Evolutionary conservation across 108 stramenopile genomes (phyloP), one percentile per base, ranked within the genome.

Genomic region (Fragilaria radians): DNA sequence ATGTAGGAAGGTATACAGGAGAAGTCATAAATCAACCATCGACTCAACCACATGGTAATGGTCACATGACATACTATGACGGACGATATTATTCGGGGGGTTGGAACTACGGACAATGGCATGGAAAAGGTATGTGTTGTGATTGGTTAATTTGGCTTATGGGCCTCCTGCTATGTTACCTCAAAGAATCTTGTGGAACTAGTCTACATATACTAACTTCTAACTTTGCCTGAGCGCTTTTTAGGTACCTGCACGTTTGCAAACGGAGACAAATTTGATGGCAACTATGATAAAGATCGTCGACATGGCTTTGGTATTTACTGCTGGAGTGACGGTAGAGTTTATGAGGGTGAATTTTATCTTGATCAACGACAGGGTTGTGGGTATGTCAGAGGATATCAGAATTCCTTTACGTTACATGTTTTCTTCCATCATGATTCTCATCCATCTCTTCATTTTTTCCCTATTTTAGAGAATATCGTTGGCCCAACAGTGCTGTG

Each of bases 51-150:
- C 79, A 82, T 67, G 81, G 79, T 21, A 46, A 45, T 49, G 85
- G 85, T 1, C 65, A 53, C 17, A 86, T 86, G 85, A 67, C 67
- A 46, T 86, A 82, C 54, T 76, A 82, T 26, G 70, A 71, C 63
- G 79, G 76, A 51, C 70, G 81, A 9, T 63, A 70, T 45, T 81
- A 79, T 28, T 63, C 71, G 26, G 85, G 85, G 11, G 78, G 77
- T 30, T 86, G 85, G 85, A 64, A 61, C 31, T 52, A 65, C 22
- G 85, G 85, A 47, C 57, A 73, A 70, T 73, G 77, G 81, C 61
- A 75, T 68, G 80, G 62, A 57, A 17, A 67, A 62, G 68, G 74
- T 33, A 67, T 32, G 5, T 24, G 17, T 48, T 21, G 17, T n/a
- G n/a, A n/a, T n/a, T n/a, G n/a, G n/a, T n/a, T n/a, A n/a, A n/a